A percentile compares a stretch with the other conserved stretches of the same genome.
These are phyloP conservation scores for Pistacia atlantica DNA, from an alignment of 345 rosid species.

Conservation along the genomic window DNA sequence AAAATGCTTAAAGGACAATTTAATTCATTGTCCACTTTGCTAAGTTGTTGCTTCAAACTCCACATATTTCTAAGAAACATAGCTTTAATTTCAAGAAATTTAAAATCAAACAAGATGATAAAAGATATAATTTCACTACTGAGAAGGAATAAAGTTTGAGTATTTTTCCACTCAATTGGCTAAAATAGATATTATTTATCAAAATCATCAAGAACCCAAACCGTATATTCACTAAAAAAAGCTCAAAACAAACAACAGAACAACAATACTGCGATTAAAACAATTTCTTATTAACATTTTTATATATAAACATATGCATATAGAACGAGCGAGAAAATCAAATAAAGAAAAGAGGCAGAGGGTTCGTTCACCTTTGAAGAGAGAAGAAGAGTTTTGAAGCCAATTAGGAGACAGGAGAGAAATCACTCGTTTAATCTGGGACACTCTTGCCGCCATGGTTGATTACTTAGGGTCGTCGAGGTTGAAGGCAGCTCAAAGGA, in stretches of 20 bases:
- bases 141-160: too few relatives aligned
- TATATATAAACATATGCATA: neutral
- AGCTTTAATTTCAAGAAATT: too few relatives aligned
- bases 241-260: neutral
- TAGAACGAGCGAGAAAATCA: neutral
- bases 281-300: neutral
- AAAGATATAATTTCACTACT: too few relatives aligned
- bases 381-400: neutral
- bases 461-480: neutral
- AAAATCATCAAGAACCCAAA: neutral
- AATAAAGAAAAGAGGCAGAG: neutral
- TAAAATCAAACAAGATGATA: too few relatives aligned
- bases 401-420: constrained; percentile 22
- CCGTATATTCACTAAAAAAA: neutral
- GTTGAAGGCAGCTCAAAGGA: neutral
- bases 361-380: constrained; percentile 23
- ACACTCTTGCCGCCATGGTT: constrained; percentile 27
- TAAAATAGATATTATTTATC: neutral
- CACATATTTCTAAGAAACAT: too few relatives aligned
- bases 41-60: too few relatives aligned
- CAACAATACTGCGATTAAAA: neutral
- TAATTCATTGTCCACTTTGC: too few relatives aligned
- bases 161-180: neutral
- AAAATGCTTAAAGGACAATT: too few relatives aligned
- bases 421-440: constrained; percentile 37